These are phyloP conservation scores for Fusarium haematococcum DNA, from an alignment of 2,329 filamentous ascomycete species.

Conservation along the genomic window DNA sequence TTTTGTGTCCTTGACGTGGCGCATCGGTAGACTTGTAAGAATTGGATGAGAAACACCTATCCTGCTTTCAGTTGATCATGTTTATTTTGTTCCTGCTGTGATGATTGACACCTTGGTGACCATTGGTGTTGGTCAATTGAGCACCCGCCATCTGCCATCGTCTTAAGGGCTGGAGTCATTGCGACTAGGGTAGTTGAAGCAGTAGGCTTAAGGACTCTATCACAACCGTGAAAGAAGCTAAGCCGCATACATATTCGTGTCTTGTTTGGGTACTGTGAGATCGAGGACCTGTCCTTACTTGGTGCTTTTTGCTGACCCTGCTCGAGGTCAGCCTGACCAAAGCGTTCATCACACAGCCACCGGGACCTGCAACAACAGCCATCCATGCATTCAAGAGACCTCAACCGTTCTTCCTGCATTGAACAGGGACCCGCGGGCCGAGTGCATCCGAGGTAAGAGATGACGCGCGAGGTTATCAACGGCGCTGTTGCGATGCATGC, in stretches of 20 bases:
- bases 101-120: not conserved
- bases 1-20: not conserved
- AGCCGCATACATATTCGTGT: not conserved
- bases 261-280: not conserved
- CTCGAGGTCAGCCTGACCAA: not conserved
- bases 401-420: not conserved
- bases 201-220: not conserved
- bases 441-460: not conserved
- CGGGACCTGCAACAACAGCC: not conserved
- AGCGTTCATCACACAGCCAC: not conserved
- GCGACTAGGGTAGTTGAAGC: not conserved
- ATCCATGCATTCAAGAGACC: not conserved
- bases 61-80: not conserved
- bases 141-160: not conserved
- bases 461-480: not conserved
- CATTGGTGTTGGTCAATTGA: not conserved
- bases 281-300: not conserved
- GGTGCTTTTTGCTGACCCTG: not conserved
- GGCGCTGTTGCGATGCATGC: not conserved
- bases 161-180: not conserved
- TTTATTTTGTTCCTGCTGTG: not conserved
- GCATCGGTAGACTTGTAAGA: not conserved
- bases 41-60: not conserved
- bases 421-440: not conserved
- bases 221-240: not conserved